Evolutionary conservation across 176 grass and related monocot species (phyloP), one percentile per base, ranked within the genome.

Genomic region (Zoysia japonica): DNA sequence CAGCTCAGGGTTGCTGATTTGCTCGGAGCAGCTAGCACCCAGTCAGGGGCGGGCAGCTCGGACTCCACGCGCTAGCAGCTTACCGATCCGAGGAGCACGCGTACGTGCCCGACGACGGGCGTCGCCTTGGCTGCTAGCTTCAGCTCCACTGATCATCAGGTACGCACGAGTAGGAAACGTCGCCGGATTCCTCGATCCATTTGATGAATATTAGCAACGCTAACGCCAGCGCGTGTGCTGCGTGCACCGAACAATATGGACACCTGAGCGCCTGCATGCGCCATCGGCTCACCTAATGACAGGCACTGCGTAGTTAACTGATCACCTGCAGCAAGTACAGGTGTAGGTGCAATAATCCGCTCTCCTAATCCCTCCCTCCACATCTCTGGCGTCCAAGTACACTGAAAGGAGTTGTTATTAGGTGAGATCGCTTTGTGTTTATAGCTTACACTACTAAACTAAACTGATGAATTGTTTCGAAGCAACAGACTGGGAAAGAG

Each of bases 231-330:
- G 36, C 10, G 10, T 46, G 67, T 28, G 28, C 48, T 53, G 47
- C 35, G 70, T 88, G 62, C 75, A 70, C 2, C 63, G 86, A 88
- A 88, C 68, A 74, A 61, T 52, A 65, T 43, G 50, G 73, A 72
- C 74, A 55, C 43, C 14, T 44, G 77, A 13, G 28, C 28, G 28
- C 28, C 28, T 28, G 28, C 28, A 28, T 28, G 28, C 43, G 65
- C 55, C 49, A 67, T 67, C 78, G 83, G 67, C 61, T 83, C 80
- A 67, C 80, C 74, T 57, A 57, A 57, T 57, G 55, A 57, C 53
- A 56, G 53, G 53, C 15, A 56, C 53, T 57, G 1, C 19, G 28
- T 28, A 17, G 10, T 5, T 17, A 17, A 19, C 16, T 7, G 1
- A 19, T 28, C 28, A 28, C 28, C 55, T 19, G 54, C 54, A 56